Base-by-base conservation (phyloP, 768 basidiomycete genomes). In the Russula virescens region DNA sequence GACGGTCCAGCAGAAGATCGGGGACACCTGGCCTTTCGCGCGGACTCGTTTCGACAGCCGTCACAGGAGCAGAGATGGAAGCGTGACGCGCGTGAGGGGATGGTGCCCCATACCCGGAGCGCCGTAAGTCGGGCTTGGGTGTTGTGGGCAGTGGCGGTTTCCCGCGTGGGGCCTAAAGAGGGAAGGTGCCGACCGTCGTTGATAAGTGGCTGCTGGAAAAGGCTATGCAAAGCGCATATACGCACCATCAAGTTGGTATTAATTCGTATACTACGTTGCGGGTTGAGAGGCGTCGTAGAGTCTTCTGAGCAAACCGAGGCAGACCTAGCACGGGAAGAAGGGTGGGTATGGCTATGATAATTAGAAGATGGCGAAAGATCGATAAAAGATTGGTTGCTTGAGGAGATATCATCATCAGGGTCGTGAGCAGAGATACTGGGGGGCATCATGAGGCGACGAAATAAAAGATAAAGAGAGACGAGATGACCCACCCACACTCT, bases 91-190 rank as follows among this genome's bases (percentile, higher is more conserved):
- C 47, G 46, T 55, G 58, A 21, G 62, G 38, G 2, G 38, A 54
- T n/a, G 57, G 21, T 26, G 18, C 47, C 42, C 55, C 64, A 73
- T 14, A 66, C 69, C 55, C 55, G 19, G 67, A 69, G 31, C 78
- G 76, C 66, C 70, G 73, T 63, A 81, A 81, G 46, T 73, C 62
- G 6, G 81, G 79, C 62, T 81, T 85, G 11, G 81, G 76, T 3
- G 75, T 73, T 16, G 76, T 77, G 0, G 81, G 79, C 45, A 82
- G 48, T 11, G 80, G 78, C 3, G 80, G 79, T 66, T 80, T 82
- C 28, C 31, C 9, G 63, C 47, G 47, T 21, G 52, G 34, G 54
- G 54, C 34, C 57, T 65, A 60, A 43, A 47, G 38, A 51, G 21
- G 53, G 40, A 40, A 23, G 23, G 38, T n/a, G 43, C 40, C 10